Conservation (phyloP, 129 eudicot species). For the Lactuca sativa region DNA sequence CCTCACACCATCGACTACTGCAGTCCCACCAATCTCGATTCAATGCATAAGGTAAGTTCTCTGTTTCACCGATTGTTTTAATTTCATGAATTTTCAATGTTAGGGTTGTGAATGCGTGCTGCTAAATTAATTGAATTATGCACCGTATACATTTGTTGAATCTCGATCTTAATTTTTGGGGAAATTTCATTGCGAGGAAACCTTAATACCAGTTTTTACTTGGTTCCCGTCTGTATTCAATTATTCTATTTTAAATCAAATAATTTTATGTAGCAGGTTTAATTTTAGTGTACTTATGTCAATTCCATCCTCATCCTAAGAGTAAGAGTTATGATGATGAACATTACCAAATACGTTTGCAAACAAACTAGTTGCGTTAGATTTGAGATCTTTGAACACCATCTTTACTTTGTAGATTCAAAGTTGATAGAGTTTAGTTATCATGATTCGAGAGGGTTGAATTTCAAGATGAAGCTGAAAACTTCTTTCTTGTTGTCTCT, state of each 20-base stretch:
- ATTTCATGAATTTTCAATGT: neutral
- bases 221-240: neutral
- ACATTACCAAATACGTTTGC: neutral
- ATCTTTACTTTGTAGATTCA: neutral
- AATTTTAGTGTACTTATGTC: conserved; percentile 1
- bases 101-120: neutral
- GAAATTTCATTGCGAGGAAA: neutral
- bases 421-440: neutral
- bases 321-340: conserved; percentile 1
- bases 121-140: conserved; percentile 9
- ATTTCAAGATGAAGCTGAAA: neutral
- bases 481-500: neutral
- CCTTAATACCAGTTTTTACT: neutral
- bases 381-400: neutral
- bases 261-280: neutral
- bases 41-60: conserved; percentile 75
- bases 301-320: neutral
- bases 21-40: conserved; percentile 58
- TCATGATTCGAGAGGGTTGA: conserved; percentile 3
- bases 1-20: conserved; percentile 58
- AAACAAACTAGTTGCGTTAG: conserved; percentile 6
- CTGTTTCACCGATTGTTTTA: conserved; percentile 1
- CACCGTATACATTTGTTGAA: conserved; percentile 1
- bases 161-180: neutral
- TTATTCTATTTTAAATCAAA: neutral